Evolutionary conservation across 352 stramenopile genomes (phyloP), one percentile per base, ranked within the genome.

Genomic region (Phytopythium ostracodes): DNA sequence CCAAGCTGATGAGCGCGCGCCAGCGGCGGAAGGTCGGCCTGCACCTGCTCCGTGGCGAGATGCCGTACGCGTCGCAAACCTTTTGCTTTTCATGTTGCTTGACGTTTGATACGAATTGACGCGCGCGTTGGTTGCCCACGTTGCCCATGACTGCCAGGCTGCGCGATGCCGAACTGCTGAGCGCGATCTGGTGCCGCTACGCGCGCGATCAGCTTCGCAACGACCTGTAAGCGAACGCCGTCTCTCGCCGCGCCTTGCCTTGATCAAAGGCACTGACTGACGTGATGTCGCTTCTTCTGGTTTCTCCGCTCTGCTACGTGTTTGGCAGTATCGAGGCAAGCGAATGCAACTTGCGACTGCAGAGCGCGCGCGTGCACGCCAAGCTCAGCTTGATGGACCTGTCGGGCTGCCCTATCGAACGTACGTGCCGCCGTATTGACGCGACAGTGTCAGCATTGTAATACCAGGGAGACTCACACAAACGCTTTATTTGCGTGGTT

Each of bases 351-450:
- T 44, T 38, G 20, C 65, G 71, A 35, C 36, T 53, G 11, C 22
- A 29, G 2, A 72, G 49, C 33, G 51, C 53, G 3, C 73, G 73
- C 22, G 40, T 91, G 4, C 74, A 86, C 31, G 56, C 70, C 7
- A 91, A 88, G 59, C 60, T 92, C 24, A 83, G 82, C 31, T 70
- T 59, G 35, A 51, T 91, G 56, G 84, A 92, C 62, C 70, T 92
- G 9, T 90, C 82, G 2, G 84, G 84, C 14, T 91, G 79, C 54
- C 78, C 77, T 1, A 46, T 91, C 25, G 77, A 89, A 87, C 75
- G 81, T 91, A 65, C 36, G 64, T 44, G 8, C 5, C 25, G 25
- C 36, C 40, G 31, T 35, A 9, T 53, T 35, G 9, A 18, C 5
- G 46, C 35, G 22, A n/a, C 6, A 29, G 8, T 2, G 22, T 6